Conservation (phyloP, 495 filamentous ascomycete genomes). For the Annulohypoxylon bovei region DNA sequence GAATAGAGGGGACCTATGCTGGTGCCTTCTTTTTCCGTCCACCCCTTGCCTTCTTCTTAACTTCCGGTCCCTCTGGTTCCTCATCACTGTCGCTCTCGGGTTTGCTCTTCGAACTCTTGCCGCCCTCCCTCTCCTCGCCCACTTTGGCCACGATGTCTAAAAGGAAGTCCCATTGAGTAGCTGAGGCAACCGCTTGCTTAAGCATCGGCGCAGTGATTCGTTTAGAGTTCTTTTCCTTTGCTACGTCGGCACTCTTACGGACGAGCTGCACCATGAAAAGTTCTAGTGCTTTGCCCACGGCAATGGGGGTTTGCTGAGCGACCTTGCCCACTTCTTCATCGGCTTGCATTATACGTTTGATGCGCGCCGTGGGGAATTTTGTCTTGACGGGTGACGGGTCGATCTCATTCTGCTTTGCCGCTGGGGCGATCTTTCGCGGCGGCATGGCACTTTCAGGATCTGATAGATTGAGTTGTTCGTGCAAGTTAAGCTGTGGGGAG, state of each 20-base stretch:
- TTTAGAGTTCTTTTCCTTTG: constrained; percentile 82
- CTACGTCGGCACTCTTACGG: constrained; percentile 83
- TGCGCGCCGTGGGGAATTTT: constrained; percentile 96
- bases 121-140: constrained; percentile 67
- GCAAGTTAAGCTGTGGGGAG: constrained; percentile 32
- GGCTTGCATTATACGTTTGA: constrained; percentile 99
- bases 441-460: constrained; percentile 51
- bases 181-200: constrained; percentile 84
- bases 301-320: constrained; percentile 93
- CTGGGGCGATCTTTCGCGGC: constrained; percentile 53
- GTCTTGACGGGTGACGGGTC: constrained; percentile 82
- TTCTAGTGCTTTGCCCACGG: constrained; percentile 94
- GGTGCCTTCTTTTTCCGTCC: constrained; percentile 57
- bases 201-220: constrained; percentile 89
- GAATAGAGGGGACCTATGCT: constrained; percentile 7
- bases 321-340: constrained; percentile 99
- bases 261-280: constrained; percentile 97
- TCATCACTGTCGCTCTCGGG: constrained; percentile 59
- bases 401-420: constrained; percentile 44
- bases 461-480: constrained; percentile 35
- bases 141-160: constrained; percentile 90
- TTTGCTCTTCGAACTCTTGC: constrained; percentile 43
- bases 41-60: constrained; percentile 55
- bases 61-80: constrained; percentile 46
- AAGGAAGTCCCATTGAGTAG: constrained; percentile 93